These are phyloP conservation scores for Lasiodiplodia sp. DNA, from an alignment of 2,329 filamentous ascomycete species.

Conservation along the genomic window DNA sequence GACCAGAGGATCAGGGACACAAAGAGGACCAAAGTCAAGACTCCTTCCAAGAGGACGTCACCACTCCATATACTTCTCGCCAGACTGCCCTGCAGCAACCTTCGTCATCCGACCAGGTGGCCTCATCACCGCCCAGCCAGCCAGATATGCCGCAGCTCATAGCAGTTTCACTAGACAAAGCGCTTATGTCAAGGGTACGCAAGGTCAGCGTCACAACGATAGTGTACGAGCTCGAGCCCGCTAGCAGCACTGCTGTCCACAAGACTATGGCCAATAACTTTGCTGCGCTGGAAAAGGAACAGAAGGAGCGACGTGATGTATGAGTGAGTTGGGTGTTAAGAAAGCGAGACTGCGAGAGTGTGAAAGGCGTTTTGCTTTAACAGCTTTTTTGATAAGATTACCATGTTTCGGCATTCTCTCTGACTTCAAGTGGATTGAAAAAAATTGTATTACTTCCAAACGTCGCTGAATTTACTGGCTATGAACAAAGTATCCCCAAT, in stretches of 20 bases:
- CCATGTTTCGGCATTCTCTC: too few relatives aligned
- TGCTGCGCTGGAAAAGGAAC: background rate
- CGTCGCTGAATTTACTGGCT: background rate
- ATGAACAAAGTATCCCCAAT: background rate
- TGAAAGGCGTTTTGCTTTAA: too few relatives aligned
- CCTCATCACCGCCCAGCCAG: background rate
- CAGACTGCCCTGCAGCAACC: background rate
- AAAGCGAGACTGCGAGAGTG: too few relatives aligned
- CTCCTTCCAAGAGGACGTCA: background rate
- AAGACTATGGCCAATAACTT: background rate
- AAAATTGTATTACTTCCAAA: background rate
- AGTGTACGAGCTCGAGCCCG: background rate
- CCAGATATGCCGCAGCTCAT: background rate
- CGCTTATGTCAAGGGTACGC: background rate
- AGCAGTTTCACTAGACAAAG: background rate
- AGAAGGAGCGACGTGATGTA: background rate
- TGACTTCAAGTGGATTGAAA: too few relatives aligned
- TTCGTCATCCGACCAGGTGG: too few relatives aligned
- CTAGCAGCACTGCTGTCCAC: background rate
- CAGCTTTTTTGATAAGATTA: too few relatives aligned
- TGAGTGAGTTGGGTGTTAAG: background rate
- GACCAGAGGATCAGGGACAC: background rate
- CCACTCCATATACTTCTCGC: background rate
- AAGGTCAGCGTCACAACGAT: background rate
- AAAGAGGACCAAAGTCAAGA: background rate